A percentile compares a stretch with the other conserved stretches of the same genome.
Conservation (phyloP, 2,329 filamentous ascomycete species). For the Claviceps fusiformis region DNA sequence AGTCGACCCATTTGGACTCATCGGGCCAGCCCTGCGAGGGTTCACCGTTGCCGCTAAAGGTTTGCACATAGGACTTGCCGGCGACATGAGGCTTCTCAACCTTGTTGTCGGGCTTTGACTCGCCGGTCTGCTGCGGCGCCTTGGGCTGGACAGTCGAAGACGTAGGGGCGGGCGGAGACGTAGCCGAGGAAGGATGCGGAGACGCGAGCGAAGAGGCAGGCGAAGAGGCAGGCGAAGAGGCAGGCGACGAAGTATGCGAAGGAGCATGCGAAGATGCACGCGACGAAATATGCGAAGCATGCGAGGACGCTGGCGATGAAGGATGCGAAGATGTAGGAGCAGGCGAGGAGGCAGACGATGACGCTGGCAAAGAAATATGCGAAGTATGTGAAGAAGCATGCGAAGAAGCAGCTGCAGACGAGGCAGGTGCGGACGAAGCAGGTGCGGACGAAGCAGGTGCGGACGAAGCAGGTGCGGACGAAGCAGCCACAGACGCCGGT, state of each 20-base stretch:
- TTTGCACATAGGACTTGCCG: neutral
- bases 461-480: too few relatives aligned
- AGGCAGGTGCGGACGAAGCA: too few relatives aligned
- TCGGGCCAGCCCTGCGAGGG: slow-evolving; percentile 16
- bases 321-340: too few relatives aligned
- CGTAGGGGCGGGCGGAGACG: neutral
- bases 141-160: neutral
- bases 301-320: too few relatives aligned
- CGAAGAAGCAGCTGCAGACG: too few relatives aligned
- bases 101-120: neutral
- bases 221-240: too few relatives aligned
- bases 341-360: too few relatives aligned
- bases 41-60: slow-evolving; percentile 1
- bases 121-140: neutral
- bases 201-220: neutral
- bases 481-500: too few relatives aligned
- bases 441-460: neutral
- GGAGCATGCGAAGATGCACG: too few relatives aligned
- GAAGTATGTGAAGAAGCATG: too few relatives aligned
- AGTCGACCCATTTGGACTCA: slow-evolving; percentile 15
- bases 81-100: neutral
- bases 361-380: neutral
- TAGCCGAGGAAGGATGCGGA: too few relatives aligned
- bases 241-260: neutral
- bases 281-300: too few relatives aligned